A percentile compares a stretch with the other conserved stretches of the same genome.
These are phyloP conservation scores for Monosporascus sp. DNA, from an alignment of 2,329 filamentous ascomycete genomes.

Conservation along the genomic window DNA sequence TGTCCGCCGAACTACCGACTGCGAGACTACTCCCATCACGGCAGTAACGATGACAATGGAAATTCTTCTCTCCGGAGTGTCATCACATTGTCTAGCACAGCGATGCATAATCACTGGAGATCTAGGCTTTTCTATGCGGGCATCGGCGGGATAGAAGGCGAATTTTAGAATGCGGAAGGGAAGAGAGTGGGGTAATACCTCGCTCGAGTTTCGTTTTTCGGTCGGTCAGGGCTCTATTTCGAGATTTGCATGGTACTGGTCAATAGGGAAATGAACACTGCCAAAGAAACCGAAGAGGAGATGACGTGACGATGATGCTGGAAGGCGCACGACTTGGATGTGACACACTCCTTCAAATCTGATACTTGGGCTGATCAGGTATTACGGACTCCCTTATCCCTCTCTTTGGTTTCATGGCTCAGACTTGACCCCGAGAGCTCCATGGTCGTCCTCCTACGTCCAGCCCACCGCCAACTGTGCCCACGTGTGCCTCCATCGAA, in stretches of 20 bases:
- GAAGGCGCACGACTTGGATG: background rate
- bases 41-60: background rate
- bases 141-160: background rate
- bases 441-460: too few relatives aligned
- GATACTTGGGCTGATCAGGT: too few relatives aligned
- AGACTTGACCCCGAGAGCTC: too few relatives aligned
- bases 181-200: background rate
- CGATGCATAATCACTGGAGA: background rate
- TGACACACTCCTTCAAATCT: too few relatives aligned
- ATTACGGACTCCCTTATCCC: too few relatives aligned
- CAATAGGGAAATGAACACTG: conserved; percentile 29
- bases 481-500: too few relatives aligned
- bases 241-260: conserved; percentile 34
- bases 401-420: too few relatives aligned
- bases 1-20: background rate
- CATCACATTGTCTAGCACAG: background rate
- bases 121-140: background rate
- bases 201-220: conserved; percentile 2
- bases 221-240: conserved; percentile 13
- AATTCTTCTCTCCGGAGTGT: background rate
- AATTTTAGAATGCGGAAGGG: conserved; percentile 6
- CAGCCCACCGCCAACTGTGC: too few relatives aligned
- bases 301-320: background rate
- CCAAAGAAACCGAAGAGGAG: conserved; percentile 21
- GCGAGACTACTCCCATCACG: background rate